Evolutionary conservation across 2,329 filamentous ascomycete genomes (phyloP), one percentile per base, ranked within the genome.

Genomic region (Phialocephala sp.): DNA sequence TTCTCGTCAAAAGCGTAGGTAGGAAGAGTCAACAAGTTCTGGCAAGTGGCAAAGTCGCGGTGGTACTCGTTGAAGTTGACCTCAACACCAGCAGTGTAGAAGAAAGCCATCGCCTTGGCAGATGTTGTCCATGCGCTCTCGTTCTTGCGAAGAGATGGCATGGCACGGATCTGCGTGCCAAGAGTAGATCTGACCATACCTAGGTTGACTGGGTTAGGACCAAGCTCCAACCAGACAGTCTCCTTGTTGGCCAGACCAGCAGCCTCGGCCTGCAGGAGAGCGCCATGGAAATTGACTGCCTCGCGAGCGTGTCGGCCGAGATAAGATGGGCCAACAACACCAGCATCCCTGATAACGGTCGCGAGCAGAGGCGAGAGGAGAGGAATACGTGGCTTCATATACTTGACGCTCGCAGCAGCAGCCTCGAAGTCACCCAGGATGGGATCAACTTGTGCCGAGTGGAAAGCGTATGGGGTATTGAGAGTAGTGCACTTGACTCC

Each of bases 11-110:
- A 93, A 0, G 82, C 82, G 74, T 92, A 92, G 0, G 84, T 82
- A 1, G 90, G 90, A 3, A 92, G 79, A 15, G 84, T 79, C 18
- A 90, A 77, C n/a, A 91, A 79, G 47, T 84, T 80, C 41, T 88
- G 84, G 1, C 81, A 81, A 37, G 78, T 74, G 69, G 86, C 84
- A 74, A 88, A 90, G 61, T 86, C 82, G 47, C 82, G 80, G 77
- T 91, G 87, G 73, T 85, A 91, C 77, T 92, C 90, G 65, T 87
- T 84, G 85, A 91, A 94, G 75, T 89, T 82, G 64, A 93, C 80
- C 45, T 83, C 80, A 8, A 91, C 78, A 41, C 90, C 90, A 12
- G 82, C 83, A 2, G 79, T 79, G 77, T 91, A 87, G 0, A 94
- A 80, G 1, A 83, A 81, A 68, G 82, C 83, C 59, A 91, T 79